Evolutionary conservation across 2,329 filamentous ascomycete species (phyloP).

Genomic region (Diplodia seriata): DNA sequence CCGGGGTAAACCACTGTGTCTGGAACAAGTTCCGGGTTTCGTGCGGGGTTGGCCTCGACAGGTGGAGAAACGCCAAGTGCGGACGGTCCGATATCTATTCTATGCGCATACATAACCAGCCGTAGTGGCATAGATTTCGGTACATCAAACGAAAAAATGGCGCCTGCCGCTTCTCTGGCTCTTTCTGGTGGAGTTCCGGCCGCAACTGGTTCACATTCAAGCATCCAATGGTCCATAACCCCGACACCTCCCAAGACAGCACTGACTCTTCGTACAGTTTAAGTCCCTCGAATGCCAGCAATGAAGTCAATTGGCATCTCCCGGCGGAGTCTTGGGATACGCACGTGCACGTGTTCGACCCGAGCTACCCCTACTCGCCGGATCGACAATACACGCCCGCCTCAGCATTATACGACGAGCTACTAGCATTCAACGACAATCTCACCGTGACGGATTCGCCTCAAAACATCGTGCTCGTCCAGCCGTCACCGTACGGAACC

Average conservation of each 20-base stretch:
- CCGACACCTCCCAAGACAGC: background rate
- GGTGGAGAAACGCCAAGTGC: background rate
- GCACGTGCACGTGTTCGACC: slow-evolving; percentile 10
- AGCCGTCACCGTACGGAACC: slow-evolving; percentile 9
- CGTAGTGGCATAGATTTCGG: background rate
- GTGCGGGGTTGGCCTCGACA: background rate
- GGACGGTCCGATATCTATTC: background rate
- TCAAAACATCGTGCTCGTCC: background rate
- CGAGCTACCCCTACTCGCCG: background rate
- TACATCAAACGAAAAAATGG: background rate
- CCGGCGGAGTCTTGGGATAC: background rate
- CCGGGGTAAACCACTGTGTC: background rate
- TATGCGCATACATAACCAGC: background rate
- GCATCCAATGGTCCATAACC: background rate
- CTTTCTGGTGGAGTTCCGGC: background rate
- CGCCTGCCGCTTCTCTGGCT: background rate
- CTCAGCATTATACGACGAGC: background rate
- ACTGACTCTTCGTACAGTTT: background rate
- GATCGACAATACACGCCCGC: background rate
- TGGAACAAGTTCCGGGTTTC: background rate
- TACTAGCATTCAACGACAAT: background rate
- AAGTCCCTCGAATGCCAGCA: background rate
- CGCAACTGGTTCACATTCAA: background rate
- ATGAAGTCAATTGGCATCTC: background rate
- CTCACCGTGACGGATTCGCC: background rate